phyloP scores from a whole-genome alignment of 2,329 filamentous ascomycete species.

The Verticillium alfalfae region DNA sequence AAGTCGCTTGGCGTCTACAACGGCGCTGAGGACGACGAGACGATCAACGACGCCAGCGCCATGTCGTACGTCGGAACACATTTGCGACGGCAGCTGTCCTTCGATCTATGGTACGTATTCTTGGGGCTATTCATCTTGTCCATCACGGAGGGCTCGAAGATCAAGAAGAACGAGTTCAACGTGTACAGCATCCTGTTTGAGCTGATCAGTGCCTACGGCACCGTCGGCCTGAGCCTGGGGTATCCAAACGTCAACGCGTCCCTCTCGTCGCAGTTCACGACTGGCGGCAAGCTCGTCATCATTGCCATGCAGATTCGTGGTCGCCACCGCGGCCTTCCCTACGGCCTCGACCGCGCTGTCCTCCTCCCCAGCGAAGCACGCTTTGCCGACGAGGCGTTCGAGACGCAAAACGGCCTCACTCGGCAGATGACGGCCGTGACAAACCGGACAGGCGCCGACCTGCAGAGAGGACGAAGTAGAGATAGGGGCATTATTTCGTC shows the following conservation, averaged over 20 bases:
- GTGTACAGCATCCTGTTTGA: slow-evolving; percentile 75
- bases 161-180: slow-evolving; percentile 60
- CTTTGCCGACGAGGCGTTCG: slow-evolving; percentile 46
- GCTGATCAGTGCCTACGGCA: slow-evolving; percentile 86
- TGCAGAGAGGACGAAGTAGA: slow-evolving; percentile 24
- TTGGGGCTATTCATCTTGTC: slow-evolving; percentile 87
- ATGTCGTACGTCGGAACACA: slow-evolving; percentile 87
- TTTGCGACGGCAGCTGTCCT: slow-evolving; percentile 87
- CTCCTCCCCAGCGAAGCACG: slow-evolving; percentile 53
- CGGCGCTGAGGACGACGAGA: slow-evolving; percentile 39
- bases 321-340: slow-evolving; percentile 62
- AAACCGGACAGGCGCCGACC: slow-evolving; percentile 16
- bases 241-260: slow-evolving; percentile 72
- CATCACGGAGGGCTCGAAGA: slow-evolving; percentile 73
- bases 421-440: slow-evolving; percentile 10
- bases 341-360: slow-evolving; percentile 59
- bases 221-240: slow-evolving; percentile 84
- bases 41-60: slow-evolving; percentile 49
- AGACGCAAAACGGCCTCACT: slow-evolving; percentile 32
- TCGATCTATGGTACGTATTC: slow-evolving; percentile 97
- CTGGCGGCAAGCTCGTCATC: slow-evolving; percentile 65
- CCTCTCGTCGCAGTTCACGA: slow-evolving; percentile 75
- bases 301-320: slow-evolving; percentile 66
- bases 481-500: slow-evolving; percentile 38
- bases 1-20: slow-evolving; percentile 72